phyloP scores from a whole-genome alignment of 2,329 filamentous ascomycete genomes.

The Fusarium acutatum region DNA sequence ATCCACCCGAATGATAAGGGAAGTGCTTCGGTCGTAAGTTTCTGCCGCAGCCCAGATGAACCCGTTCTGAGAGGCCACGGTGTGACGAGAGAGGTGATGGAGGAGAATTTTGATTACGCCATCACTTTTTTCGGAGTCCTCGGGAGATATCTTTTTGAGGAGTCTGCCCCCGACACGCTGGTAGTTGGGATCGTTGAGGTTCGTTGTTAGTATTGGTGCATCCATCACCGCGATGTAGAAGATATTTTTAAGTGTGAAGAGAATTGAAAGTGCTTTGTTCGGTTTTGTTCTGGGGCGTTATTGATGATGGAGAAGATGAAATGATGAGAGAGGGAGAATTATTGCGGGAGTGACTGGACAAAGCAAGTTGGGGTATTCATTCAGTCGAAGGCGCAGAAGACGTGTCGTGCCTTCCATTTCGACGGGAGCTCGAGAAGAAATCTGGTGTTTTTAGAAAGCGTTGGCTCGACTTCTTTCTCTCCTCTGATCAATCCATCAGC shows the following conservation, averaged over 20 bases:
- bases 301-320: neutral
- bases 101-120: neutral
- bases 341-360: neutral
- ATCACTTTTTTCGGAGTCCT: neutral
- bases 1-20: neutral
- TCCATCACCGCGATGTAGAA: neutral
- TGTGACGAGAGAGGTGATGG: too few species aligned
- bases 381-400: fast-evolving
- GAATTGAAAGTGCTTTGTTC: neutral
- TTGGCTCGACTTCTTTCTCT: neutral
- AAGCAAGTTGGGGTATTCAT: fast-evolving
- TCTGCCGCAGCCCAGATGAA: neutral
- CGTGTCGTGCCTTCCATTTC: neutral
- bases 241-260: neutral
- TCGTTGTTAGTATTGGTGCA: neutral
- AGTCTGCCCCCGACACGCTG: neutral
- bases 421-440: fast-evolving
- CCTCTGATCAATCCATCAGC: neutral
- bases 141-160: neutral
- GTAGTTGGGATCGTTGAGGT: too few species aligned
- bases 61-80: neutral
- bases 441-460: neutral
- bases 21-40: neutral
- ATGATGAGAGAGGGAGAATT: neutral
- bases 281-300: neutral